phyloP scores from a whole-genome alignment of 2,329 filamentous ascomycete genomes.

The Fusarium nematophilum region DNA sequence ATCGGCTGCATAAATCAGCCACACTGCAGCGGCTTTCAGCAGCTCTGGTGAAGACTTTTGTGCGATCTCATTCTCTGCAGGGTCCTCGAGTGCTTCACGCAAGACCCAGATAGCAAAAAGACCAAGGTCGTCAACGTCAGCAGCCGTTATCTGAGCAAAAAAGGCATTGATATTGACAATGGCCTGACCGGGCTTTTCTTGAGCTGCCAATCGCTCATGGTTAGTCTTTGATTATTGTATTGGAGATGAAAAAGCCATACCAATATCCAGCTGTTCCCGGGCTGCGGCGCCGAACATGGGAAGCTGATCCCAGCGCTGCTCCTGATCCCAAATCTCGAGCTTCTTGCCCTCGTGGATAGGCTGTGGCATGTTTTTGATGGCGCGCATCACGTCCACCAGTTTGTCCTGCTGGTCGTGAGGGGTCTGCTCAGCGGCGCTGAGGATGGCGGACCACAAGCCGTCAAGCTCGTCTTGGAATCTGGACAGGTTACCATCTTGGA shows the following conservation, averaged over 20 bases:
- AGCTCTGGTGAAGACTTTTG: not conserved
- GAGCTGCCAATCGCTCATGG: constrained; percentile 11
- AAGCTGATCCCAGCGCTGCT: constrained; percentile 28
- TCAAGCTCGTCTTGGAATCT: constrained; percentile 27
- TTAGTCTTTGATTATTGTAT: not conserved
- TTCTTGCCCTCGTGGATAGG: constrained; percentile 20
- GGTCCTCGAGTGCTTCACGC: constrained; percentile 32
- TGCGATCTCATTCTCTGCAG: constrained; percentile 10
- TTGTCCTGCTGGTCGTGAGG: constrained; percentile 35
- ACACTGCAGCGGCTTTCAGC: constrained; percentile 18
- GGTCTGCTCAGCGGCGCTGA: constrained; percentile 34
- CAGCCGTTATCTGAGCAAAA: constrained; percentile 27
- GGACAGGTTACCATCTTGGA: constrained; percentile 14
- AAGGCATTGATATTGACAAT: constrained; percentile 31
- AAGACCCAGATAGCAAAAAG: constrained; percentile 35
- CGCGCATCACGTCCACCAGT: constrained; percentile 34
- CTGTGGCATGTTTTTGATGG: constrained; percentile 28
- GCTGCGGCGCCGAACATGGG: constrained; percentile 30
- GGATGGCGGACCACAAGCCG: constrained; percentile 23
- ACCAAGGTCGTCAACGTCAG: constrained; percentile 20
- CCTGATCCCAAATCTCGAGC: constrained; percentile 31
- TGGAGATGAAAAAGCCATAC: constrained; percentile 2
- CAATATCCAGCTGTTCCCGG: constrained; percentile 30
- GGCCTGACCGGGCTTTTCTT: constrained; percentile 14
- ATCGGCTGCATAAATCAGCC: constrained; percentile 26